phyloP scores from a whole-genome alignment of 2,329 filamentous ascomycete species.

The Pseudogymnoascus sp. region DNA sequence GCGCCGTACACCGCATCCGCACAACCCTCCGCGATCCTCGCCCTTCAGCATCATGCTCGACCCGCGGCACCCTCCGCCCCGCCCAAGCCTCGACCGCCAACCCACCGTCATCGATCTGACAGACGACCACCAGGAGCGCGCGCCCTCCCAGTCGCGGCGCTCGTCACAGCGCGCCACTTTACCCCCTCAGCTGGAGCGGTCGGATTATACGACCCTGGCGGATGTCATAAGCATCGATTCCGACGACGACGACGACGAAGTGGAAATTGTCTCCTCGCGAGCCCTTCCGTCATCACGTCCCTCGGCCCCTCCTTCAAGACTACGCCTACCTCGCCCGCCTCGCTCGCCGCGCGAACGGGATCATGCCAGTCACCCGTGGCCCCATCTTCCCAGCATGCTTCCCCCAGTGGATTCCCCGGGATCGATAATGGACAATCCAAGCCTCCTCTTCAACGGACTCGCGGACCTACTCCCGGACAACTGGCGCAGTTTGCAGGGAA shows the following conservation, averaged over 20 bases:
- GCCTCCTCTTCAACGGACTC: neutral
- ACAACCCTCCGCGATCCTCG: neutral
- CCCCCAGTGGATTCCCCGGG: neutral
- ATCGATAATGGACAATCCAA: neutral
- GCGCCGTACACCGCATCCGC: constrained; percentile 1
- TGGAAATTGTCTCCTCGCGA: constrained; percentile 1
- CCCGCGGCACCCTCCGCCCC: neutral
- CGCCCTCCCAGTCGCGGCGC: constrained; percentile 2
- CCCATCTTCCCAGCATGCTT: neutral
- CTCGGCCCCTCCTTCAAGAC: constrained; percentile 1
- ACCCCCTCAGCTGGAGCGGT: neutral
- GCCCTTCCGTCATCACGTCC: neutral
- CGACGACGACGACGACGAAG: constrained; percentile 3
- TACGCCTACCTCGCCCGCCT: neutral
- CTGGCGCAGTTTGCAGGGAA: neutral
- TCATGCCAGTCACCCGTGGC: neutral
- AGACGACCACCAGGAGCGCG: constrained; percentile 1
- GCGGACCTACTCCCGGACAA: neutral
- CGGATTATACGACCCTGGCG: neutral
- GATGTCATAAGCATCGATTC: neutral
- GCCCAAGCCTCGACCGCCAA: constrained; percentile 1
- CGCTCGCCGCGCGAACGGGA: neutral
- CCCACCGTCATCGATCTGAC: constrained; percentile 9
- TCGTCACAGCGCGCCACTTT: constrained; percentile 1
- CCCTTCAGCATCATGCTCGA: constrained; percentile 5